Evolutionary conservation across 2,329 filamentous ascomycete species (phyloP).

Genomic region (Aspergillus proliferans): DNA sequence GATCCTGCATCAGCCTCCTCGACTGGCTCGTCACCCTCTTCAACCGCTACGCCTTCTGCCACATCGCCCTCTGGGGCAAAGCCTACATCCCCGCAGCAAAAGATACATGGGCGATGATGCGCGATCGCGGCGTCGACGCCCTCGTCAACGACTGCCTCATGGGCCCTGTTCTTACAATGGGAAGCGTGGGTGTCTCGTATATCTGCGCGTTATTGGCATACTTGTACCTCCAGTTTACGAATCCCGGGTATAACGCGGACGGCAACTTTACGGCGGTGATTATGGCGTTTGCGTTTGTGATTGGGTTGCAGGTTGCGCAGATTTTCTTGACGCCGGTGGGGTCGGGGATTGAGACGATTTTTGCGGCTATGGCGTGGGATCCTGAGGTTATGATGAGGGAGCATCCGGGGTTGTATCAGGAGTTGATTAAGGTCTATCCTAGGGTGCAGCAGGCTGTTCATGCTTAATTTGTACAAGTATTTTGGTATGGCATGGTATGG

Average conservation of each 20-base stretch:
- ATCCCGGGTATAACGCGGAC: conserved; percentile 70
- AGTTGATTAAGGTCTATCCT: conserved; percentile 76
- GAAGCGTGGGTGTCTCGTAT: conserved; percentile 76
- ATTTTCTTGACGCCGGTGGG: conserved; percentile 83
- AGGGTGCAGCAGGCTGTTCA: conserved; percentile 74
- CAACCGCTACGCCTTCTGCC: conserved; percentile 87
- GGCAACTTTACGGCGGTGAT: conserved; percentile 66
- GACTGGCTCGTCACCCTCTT: conserved; percentile 84
- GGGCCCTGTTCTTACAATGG: conserved; percentile 66
- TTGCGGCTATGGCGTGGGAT: conserved; percentile 68
- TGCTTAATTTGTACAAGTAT: conserved; percentile 33
- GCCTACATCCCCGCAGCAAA: conserved; percentile 80
- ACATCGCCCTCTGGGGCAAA: conserved; percentile 90
- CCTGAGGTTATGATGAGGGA: conserved; percentile 58
- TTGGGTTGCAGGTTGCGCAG: conserved; percentile 83
- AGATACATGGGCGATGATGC: conserved; percentile 86
- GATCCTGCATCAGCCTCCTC: conserved; percentile 69
- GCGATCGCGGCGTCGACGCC: conserved; percentile 82
- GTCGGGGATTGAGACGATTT: conserved; percentile 86
- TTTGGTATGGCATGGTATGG: background rate
- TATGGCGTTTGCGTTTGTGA: conserved; percentile 79
- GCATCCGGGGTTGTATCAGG: conserved; percentile 64
- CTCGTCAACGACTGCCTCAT: conserved; percentile 84
- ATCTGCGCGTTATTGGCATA: conserved; percentile 75
- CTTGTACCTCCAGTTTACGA: conserved; percentile 76